Evolutionary conservation across 768 basidiomycete species (phyloP).

Genomic region (Termitomyces sp.): DNA sequence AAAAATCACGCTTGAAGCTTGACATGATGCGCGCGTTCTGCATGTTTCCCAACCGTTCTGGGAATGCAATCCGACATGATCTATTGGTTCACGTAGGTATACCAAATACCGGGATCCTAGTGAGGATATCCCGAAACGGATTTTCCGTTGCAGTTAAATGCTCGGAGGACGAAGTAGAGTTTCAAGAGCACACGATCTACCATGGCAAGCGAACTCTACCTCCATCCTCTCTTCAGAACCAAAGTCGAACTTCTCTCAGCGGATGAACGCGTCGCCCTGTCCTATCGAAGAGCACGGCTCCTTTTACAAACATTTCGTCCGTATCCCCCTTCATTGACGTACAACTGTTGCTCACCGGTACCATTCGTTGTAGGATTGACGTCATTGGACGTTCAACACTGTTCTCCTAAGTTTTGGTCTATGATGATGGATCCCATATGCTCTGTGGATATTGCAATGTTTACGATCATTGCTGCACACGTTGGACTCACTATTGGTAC

Average conservation of each 20-base stretch:
- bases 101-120: conserved; percentile 11
- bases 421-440: conserved; percentile 49
- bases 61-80: conserved; percentile 16
- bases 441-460: conserved; percentile 45
- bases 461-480: conserved; percentile 47
- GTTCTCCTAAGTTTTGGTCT: conserved; percentile 45
- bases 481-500: conserved; percentile 50
- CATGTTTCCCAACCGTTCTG: conserved; percentile 15
- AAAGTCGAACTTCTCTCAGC: conserved; percentile 36
- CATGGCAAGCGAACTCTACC: conserved; percentile 33
- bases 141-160: conserved; percentile 11
- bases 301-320: conserved; percentile 44
- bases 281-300: conserved; percentile 45
- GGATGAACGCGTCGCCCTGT: conserved; percentile 41
- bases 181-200: neutral
- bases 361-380: conserved; percentile 28
- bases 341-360: conserved; percentile 2
- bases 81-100: conserved; percentile 13
- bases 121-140: conserved; percentile 15
- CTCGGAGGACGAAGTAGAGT: conserved; percentile 1
- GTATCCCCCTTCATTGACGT: conserved; percentile 10
- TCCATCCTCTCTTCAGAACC: conserved; percentile 41
- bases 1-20: conserved; percentile 14
- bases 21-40: conserved; percentile 15
- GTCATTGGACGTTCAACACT: conserved; percentile 40